A percentile compares a stretch with the other conserved stretches of the same genome.
These are phyloP conservation scores for Rostrohypoxylon terebratum DNA, from an alignment of 495 filamentous ascomycete genomes.

Conservation along the genomic window DNA sequence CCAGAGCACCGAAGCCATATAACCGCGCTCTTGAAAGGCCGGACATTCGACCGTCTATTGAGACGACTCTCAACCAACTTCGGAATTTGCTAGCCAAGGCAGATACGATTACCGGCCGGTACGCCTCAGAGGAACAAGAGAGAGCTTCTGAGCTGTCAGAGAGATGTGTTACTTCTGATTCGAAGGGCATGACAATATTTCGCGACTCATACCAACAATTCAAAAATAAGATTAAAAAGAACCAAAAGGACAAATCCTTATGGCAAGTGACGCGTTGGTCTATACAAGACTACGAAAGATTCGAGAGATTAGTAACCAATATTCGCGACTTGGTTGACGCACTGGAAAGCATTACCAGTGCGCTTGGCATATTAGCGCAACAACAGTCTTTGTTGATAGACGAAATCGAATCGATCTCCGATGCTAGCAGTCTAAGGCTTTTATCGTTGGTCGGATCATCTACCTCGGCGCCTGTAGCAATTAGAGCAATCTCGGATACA, in stretches of 20 bases:
- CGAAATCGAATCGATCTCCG: slow-evolving; percentile 8
- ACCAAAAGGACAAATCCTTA: slow-evolving; percentile 5
- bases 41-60: slow-evolving; percentile 4
- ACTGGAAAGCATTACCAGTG: slow-evolving; percentile 10
- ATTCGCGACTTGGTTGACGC: slow-evolving; percentile 8
- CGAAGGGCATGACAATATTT: slow-evolving; percentile 11
- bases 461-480: neutral
- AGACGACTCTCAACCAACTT: slow-evolving; percentile 6
- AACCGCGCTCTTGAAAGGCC: slow-evolving; percentile 9
- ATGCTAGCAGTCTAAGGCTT: neutral
- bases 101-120: neutral
- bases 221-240: neutral
- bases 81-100: neutral
- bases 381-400: slow-evolving; percentile 4
- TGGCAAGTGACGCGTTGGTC: slow-evolving; percentile 17
- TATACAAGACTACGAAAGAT: slow-evolving; percentile 9
- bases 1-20: neutral
- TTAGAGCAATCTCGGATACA: slow-evolving; percentile 8
- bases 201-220: slow-evolving; percentile 7
- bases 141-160: neutral
- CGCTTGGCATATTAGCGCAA: slow-evolving; percentile 3
- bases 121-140: slow-evolving; percentile 11
- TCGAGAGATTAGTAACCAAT: slow-evolving; percentile 1
- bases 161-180: neutral
- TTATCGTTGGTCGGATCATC: neutral